Percentiles rank a stretch among this genome's conserved stretches.
phyloP scores from a whole-genome alignment of 176 grass and related monocot species.

The Paspalum vaginatum region DNA sequence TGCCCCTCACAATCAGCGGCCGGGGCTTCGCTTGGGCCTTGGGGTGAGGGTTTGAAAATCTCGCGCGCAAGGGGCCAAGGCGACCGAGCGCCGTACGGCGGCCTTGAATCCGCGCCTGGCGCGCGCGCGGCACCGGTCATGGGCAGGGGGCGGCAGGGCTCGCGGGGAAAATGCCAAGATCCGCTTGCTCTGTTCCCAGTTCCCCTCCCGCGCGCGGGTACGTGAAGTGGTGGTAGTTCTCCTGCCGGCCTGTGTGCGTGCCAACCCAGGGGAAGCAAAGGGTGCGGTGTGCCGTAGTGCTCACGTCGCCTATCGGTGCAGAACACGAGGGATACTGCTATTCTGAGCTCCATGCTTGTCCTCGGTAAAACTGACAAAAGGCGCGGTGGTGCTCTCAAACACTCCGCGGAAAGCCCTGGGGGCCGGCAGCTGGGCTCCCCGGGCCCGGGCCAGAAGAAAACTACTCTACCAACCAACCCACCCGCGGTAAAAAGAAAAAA shows the following conservation, averaged over 20 bases:
- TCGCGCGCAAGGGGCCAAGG: slow-evolving; percentile 8
- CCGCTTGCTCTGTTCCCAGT: slow-evolving; percentile 29
- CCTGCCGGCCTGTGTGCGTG: slow-evolving; percentile 18
- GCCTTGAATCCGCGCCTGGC: slow-evolving; percentile 42
- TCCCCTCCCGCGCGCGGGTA: neutral
- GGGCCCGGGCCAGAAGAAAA: no score
- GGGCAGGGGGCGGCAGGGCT: neutral
- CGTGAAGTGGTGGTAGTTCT: neutral
- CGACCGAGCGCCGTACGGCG: slow-evolving; percentile 18
- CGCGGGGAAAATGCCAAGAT: slow-evolving; percentile 35
- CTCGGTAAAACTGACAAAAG: slow-evolving; percentile 20
- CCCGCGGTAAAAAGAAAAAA: slow-evolving; percentile 24
- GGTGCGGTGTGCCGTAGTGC: slow-evolving; percentile 36
- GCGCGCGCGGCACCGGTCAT: slow-evolving; percentile 7
- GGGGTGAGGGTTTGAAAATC: slow-evolving; percentile 1
- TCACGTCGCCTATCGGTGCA: slow-evolving; percentile 17
- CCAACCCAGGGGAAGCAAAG: neutral
- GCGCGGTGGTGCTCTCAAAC: neutral
- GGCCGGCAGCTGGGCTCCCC: neutral
- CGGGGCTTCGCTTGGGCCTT: no score
- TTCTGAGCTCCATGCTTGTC: neutral
- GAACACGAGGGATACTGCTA: neutral
- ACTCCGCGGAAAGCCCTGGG: neutral
- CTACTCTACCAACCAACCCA: neutral
- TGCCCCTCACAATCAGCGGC: no score